Base-by-base conservation (phyloP, 2,329 filamentous ascomycete genomes). In the Ilyonectria destructans region DNA sequence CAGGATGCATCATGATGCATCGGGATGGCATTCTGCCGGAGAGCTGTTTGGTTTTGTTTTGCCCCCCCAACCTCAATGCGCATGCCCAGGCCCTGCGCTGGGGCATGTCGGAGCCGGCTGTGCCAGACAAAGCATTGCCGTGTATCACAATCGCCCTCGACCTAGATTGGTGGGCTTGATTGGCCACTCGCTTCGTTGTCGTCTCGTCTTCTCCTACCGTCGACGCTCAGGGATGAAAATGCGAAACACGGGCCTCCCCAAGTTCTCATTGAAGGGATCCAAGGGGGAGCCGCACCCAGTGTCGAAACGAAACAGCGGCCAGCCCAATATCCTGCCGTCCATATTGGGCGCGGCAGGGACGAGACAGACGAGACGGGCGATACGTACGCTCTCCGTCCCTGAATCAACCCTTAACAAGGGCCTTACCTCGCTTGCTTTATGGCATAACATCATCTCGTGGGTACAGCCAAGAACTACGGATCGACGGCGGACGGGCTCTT, bases 41-140 rank as follows among this genome's bases (percentile, higher is more conserved):
- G 49, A 59, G 43, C 63, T 62, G 58, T 54, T 57, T 56, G 37
- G 19, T 66, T 62, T 56, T 58, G 31, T 57, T 62, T 61, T 62
- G 51, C 26, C 51, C 35, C 13, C 23, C 10, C 35, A n/a, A 43
- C 37, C 29, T 60, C 45, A 59, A 68, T 68, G 65, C 51, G 29
- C 21, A 31, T 54, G 52, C 43, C 17, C 46, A 23, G 26, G 43
- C 54, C 49, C 37, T 46, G 48, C 49, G 21, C 62, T 54, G 62
- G 67, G 60, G 56, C 64, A 51, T 64, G 66, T 70, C 52, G 23
- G 60, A 51, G 45, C 63, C 46, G 33, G 58, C 54, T 71, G 71
- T 68, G 60, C 69, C 68, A 70, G 65, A 72, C 63, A 74, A 69
- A 67, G 71, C 68, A 65, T 67, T 69, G 66, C 62, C 62, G 63